Conservation (phyloP, 2,329 filamentous ascomycete species). For the Exophiala alcalophila region DNA sequence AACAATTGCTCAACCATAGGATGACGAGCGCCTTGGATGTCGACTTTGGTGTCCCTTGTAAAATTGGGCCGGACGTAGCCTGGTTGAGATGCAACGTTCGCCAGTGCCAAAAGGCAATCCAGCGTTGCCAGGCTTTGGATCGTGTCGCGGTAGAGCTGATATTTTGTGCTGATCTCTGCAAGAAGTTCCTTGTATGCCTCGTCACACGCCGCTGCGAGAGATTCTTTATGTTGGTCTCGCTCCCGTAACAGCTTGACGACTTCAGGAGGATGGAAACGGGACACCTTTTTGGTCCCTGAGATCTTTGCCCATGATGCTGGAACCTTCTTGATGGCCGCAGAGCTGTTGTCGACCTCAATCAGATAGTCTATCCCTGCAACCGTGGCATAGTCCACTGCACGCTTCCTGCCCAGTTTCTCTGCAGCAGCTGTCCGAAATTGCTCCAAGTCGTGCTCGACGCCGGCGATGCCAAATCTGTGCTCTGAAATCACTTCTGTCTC, state of each 20-base stretch:
- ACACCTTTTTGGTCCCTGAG: conserved; percentile 86
- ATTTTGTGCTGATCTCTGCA: conserved; percentile 71
- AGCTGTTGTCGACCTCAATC: conserved; percentile 79
- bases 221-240: conserved; percentile 91
- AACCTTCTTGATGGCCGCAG: conserved; percentile 71
- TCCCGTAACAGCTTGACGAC: conserved; percentile 79
- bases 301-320: conserved; percentile 95
- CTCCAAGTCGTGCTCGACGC: conserved; percentile 83
- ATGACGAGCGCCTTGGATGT: conserved; percentile 74
- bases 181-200: conserved; percentile 72
- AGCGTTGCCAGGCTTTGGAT: conserved; percentile 81
- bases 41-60: conserved; percentile 63
- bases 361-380: conserved; percentile 91
- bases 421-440: conserved; percentile 71
- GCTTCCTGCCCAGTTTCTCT: conserved; percentile 66
- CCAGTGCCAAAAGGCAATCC: conserved; percentile 84
- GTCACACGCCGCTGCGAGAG: conserved; percentile 87
- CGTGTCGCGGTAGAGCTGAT: conserved; percentile 84
- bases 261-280: conserved; percentile 90
- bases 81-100: conserved; percentile 77
- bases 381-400: conserved; percentile 72
- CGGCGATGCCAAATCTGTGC: conserved; percentile 86
- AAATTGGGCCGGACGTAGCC: conserved; percentile 80
- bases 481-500: conserved; percentile 87
- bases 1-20: conserved; percentile 94